A percentile compares a stretch with the other conserved stretches of the same genome.
These are phyloP conservation scores for Oryza meyeriana DNA, from an alignment of 176 grass and related monocot genomes.

Conservation along the genomic window DNA sequence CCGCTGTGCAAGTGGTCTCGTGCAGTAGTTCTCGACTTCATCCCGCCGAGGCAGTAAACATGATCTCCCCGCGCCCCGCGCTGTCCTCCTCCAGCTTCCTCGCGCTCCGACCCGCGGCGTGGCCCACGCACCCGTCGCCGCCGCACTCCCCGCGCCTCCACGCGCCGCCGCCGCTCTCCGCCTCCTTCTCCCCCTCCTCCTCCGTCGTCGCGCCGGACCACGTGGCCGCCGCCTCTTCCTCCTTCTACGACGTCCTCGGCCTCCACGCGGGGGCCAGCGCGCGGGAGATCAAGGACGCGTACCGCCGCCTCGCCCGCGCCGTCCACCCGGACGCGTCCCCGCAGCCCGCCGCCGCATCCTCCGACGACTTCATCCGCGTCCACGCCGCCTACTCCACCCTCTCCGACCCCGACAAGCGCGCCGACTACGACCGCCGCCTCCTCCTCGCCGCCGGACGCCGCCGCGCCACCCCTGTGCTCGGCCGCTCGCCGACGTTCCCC, in stretches of 20 bases:
- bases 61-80: constrained; percentile 41
- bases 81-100: constrained; percentile 42
- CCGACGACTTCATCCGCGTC: constrained; percentile 69
- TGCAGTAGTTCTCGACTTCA: background rate
- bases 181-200: constrained; percentile 20
- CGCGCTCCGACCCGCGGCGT: constrained; percentile 16
- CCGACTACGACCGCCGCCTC: constrained; percentile 56
- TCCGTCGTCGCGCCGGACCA: background rate
- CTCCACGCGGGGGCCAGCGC: constrained; percentile 42
- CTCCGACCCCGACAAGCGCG: constrained; percentile 56
- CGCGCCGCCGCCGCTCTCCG: constrained; percentile 19
- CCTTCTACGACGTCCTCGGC: constrained; percentile 64
- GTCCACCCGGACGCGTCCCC: constrained; percentile 54
- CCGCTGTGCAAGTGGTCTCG: background rate
- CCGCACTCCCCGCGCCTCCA: constrained; percentile 14
- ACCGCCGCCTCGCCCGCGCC: constrained; percentile 53
- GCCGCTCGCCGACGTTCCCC: constrained; percentile 43
- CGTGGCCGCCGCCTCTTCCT: constrained; percentile 11
- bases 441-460: constrained; percentile 11
- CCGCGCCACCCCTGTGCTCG: constrained; percentile 1
- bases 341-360: background rate
- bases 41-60: background rate
- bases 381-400: constrained; percentile 63
- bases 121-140: constrained; percentile 6
- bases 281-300: constrained; percentile 60